Conservation (phyloP, 805 yeast species). For the Candida railenensis region DNA sequence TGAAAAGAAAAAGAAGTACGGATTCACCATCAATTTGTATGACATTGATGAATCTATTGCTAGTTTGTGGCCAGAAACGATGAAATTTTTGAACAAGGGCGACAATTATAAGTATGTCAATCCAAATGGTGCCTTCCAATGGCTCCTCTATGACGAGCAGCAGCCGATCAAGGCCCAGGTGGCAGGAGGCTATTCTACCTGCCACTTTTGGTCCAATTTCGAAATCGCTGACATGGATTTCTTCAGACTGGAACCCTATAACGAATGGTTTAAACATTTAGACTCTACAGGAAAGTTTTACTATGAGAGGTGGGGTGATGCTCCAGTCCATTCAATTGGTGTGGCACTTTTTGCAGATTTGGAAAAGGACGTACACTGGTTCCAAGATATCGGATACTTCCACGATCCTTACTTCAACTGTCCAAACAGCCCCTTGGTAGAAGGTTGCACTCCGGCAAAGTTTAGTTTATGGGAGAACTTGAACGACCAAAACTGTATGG, state of each 20-base stretch:
- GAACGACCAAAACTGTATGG: constrained; percentile 71
- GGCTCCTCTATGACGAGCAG: constrained; percentile 51
- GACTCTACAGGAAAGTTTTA: constrained; percentile 79
- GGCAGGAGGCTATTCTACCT: constrained; percentile 57
- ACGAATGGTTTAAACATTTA: constrained; percentile 58
- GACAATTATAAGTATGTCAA: constrained; percentile 58
- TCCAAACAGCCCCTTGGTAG: constrained; percentile 50
- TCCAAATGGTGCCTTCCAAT: constrained; percentile 49
- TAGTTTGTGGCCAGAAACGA: constrained; percentile 68
- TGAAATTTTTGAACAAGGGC: constrained; percentile 53
- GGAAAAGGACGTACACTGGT: constrained; percentile 74
- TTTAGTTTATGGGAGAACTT: constrained; percentile 54
- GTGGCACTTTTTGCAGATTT: constrained; percentile 65
- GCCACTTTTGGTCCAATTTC: constrained; percentile 91
- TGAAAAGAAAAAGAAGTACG: constrained; percentile 66
- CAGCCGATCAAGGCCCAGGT: constrained; percentile 42
- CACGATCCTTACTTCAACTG: constrained; percentile 78
- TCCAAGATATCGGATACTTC: constrained; percentile 76
- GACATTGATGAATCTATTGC: constrained; percentile 66
- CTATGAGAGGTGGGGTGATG: constrained; percentile 94
- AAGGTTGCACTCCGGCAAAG: constrained; percentile 52
- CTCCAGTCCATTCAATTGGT: constrained; percentile 84
- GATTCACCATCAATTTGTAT: constrained; percentile 66
- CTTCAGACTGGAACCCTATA: constrained; percentile 66
- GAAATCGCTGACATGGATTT: constrained; percentile 86